phyloP scores from a whole-genome alignment of 345 rosid genomes.

The Camelina laxa region DNA sequence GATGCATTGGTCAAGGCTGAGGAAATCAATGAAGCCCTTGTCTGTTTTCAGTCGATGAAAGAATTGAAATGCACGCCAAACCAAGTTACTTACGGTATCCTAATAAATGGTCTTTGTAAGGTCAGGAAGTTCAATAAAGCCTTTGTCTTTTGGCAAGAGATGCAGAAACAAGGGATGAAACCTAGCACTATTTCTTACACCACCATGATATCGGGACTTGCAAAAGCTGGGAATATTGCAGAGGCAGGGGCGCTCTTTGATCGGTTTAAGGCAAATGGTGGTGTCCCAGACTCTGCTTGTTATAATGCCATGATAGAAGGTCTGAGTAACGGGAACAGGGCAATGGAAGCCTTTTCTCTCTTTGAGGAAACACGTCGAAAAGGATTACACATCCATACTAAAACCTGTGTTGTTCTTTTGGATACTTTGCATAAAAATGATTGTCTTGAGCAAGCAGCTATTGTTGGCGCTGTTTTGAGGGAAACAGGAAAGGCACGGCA shows the following conservation, averaged over 20 bases:
- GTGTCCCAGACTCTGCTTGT: slow-evolving; percentile 73
- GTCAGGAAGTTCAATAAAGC: slow-evolving; percentile 93
- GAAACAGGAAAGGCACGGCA: slow-evolving; percentile 89
- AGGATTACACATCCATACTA: slow-evolving; percentile 68
- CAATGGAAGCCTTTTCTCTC: slow-evolving; percentile 69
- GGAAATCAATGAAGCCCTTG: slow-evolving; percentile 85
- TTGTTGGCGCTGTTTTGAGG: slow-evolving; percentile 88
- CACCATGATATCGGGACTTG: slow-evolving; percentile 84
- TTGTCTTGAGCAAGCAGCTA: slow-evolving; percentile 91
- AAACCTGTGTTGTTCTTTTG: slow-evolving; percentile 82
- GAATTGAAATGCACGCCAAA: slow-evolving; percentile 74
- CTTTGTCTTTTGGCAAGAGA: slow-evolving; percentile 98
- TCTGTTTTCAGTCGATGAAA: slow-evolving; percentile 86
- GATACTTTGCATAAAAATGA: slow-evolving; percentile 88
- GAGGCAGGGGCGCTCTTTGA: slow-evolving; percentile 75
- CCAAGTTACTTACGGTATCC: slow-evolving; percentile 73
- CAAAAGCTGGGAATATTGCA: slow-evolving; percentile 81
- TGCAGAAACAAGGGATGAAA: slow-evolving; percentile 79
- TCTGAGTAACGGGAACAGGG: slow-evolving; percentile 74
- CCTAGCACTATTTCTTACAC: slow-evolving; percentile 77
- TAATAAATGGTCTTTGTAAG: slow-evolving; percentile 86
- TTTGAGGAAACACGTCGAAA: slow-evolving; percentile 84
- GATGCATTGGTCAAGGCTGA: slow-evolving; percentile 90
- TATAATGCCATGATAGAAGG: slow-evolving; percentile 89
- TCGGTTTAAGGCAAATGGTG: slow-evolving; percentile 71